Evolutionary conservation across 2,329 filamentous ascomycete genomes (phyloP).

Genomic region (Beauveria australis): DNA sequence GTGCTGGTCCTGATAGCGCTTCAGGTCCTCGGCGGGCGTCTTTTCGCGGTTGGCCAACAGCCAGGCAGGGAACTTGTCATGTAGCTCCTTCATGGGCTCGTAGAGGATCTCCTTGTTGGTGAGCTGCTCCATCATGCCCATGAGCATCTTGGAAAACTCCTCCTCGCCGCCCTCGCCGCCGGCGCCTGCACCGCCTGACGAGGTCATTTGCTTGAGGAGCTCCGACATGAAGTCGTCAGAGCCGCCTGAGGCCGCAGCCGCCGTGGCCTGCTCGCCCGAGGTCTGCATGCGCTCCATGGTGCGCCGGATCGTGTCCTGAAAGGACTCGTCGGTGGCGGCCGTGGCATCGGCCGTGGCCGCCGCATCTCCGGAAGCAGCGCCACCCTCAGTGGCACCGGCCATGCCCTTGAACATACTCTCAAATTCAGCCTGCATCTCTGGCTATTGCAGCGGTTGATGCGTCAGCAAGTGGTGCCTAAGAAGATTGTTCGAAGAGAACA

Average conservation of each 20-base stretch:
- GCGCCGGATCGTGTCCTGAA: slow-evolving; percentile 84
- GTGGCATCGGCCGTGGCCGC: slow-evolving; percentile 26
- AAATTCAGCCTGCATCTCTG: slow-evolving; percentile 71
- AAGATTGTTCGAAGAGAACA: not conserved
- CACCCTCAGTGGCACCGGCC: slow-evolving; percentile 39
- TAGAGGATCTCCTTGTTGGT: slow-evolving; percentile 98
- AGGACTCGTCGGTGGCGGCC: slow-evolving; percentile 53
- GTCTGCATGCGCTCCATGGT: slow-evolving; percentile 96
- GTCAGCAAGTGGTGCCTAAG: not conserved
- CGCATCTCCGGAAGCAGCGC: slow-evolving; percentile 30
- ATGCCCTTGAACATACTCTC: slow-evolving; percentile 70
- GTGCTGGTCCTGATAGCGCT: slow-evolving; percentile 75
- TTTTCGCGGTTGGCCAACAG: slow-evolving; percentile 65
- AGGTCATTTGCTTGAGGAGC: slow-evolving; percentile 72
- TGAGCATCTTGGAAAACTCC: slow-evolving; percentile 87
- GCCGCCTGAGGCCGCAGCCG: slow-evolving; percentile 59
- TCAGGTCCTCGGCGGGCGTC: slow-evolving; percentile 62
- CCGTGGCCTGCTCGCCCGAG: slow-evolving; percentile 77
- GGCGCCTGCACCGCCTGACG: slow-evolving; percentile 46
- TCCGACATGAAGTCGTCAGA: slow-evolving; percentile 81
- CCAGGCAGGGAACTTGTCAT: slow-evolving; percentile 90
- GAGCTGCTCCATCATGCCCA: slow-evolving; percentile 98
- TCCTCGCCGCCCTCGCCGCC: slow-evolving; percentile 60
- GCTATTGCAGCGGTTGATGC: slow-evolving; percentile 26
- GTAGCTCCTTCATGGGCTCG: slow-evolving; percentile 95